A percentile compares a stretch with the other conserved stretches of the same genome.
Conservation (phyloP, 2,329 filamentous ascomycete genomes). For the Coleophoma cylindrospora region DNA sequence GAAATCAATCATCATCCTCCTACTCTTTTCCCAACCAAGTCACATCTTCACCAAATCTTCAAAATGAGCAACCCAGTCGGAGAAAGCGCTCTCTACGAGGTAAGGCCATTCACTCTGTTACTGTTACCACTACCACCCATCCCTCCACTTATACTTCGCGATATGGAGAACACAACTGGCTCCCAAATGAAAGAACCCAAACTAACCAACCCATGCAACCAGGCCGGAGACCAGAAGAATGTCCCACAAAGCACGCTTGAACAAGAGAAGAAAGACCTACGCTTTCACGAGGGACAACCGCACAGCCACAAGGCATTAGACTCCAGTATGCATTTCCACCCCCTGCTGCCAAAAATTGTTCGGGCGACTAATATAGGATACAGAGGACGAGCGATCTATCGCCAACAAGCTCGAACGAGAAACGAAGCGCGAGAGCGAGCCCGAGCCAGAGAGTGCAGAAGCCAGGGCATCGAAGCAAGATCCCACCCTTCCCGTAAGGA, state of each 20-base stretch:
- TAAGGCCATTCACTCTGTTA: background rate
- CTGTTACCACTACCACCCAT: background rate
- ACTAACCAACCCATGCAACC: background rate
- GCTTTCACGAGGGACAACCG: slow-evolving; percentile 68
- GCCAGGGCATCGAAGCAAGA: slow-evolving; percentile 34
- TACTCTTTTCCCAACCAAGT: too few species aligned
- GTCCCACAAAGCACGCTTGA: slow-evolving; percentile 43
- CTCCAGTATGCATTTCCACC: slow-evolving; percentile 53
- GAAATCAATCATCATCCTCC: too few species aligned
- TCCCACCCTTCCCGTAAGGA: slow-evolving; percentile 50
- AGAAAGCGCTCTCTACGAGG: background rate
- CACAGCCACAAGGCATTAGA: slow-evolving; percentile 66
- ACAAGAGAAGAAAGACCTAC: slow-evolving; percentile 43
- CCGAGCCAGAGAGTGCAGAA: slow-evolving; percentile 32
- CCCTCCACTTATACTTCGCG: too few species aligned
- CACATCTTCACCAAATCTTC: background rate
- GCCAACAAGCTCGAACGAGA: slow-evolving; percentile 66
- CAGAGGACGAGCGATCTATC: slow-evolving; percentile 67
- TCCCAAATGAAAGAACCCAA: background rate
- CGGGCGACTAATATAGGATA: background rate
- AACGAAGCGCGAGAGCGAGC: slow-evolving; percentile 41
- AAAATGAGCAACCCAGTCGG: background rate
- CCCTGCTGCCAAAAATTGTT: background rate
- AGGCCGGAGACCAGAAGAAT: slow-evolving; percentile 73
- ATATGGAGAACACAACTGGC: too few species aligned